phyloP scores from a whole-genome alignment of 2,329 filamentous ascomycete genomes.

The Exophiala spinifera region DNA sequence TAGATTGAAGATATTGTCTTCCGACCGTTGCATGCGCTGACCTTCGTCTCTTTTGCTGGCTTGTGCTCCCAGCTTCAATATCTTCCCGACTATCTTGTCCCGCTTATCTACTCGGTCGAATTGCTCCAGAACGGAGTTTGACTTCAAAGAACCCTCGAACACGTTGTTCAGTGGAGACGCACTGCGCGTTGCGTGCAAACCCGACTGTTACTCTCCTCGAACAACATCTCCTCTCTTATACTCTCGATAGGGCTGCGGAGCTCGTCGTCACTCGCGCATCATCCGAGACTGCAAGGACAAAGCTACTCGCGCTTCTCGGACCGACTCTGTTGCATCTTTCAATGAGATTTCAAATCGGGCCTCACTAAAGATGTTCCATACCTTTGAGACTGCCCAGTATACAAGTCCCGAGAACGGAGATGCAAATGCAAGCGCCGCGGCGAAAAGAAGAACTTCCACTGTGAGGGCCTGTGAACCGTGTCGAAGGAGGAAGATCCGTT shows the following conservation, averaged over 20 bases:
- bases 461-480: constrained; percentile 67
- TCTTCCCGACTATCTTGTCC: too few relatives aligned
- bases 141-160: too few relatives aligned
- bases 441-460: constrained; percentile 40
- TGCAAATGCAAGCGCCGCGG: constrained; percentile 31
- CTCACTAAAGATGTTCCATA: constrained; percentile 39
- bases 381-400: constrained; percentile 42
- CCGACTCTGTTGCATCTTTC: not conserved
- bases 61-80: not conserved
- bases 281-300: not conserved
- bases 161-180: too few relatives aligned
- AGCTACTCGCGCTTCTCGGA: not conserved
- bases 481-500: constrained; percentile 78
- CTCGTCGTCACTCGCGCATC: not conserved
- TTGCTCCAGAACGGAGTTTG: too few relatives aligned
- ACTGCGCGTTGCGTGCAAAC: too few relatives aligned
- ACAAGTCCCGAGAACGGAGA: constrained; percentile 31
- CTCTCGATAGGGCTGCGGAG: too few relatives aligned
- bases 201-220: too few relatives aligned
- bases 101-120: too few relatives aligned
- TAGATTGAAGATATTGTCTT: not conserved
- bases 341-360: not conserved
- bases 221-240: too few relatives aligned
- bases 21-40: not conserved
- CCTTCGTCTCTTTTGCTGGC: not conserved